These are phyloP conservation scores for Talaromyces borbonicus DNA, from an alignment of 495 filamentous ascomycete species.

Conservation along the genomic window DNA sequence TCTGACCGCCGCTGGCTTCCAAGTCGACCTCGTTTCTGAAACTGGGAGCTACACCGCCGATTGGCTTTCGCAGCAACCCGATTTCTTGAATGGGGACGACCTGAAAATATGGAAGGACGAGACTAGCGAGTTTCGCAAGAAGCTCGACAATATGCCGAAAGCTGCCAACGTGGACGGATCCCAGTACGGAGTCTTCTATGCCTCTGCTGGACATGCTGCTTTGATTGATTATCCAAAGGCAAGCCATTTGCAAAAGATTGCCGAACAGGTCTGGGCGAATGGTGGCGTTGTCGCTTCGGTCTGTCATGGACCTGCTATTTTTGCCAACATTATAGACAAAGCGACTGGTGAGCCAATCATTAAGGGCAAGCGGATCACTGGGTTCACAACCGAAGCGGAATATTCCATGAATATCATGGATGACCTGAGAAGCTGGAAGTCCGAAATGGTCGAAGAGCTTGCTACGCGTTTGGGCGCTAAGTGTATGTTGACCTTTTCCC, in stretches of 20 bases:
- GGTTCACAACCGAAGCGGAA: constrained; percentile 36
- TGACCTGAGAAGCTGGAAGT: constrained; percentile 23
- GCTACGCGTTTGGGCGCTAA: constrained; percentile 24
- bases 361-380: constrained; percentile 30
- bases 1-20: constrained; percentile 34
- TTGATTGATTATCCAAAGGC: constrained; percentile 37
- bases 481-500: constrained; percentile 19
- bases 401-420: constrained; percentile 25
- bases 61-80: constrained; percentile 32
- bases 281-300: constrained; percentile 29
- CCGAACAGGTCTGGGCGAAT: constrained; percentile 25
- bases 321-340: constrained; percentile 26
- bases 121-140: constrained; percentile 29
- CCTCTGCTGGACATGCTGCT: constrained; percentile 36
- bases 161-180: constrained; percentile 22
- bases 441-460: constrained; percentile 28
- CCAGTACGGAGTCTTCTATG: constrained; percentile 33
- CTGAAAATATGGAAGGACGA: constrained; percentile 27
- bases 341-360: constrained; percentile 32
- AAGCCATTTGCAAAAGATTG: constrained; percentile 27
- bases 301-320: constrained; percentile 37
- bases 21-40: constrained; percentile 38
- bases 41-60: constrained; percentile 34
- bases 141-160: constrained; percentile 28
- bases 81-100: constrained; percentile 31